Evolutionary conservation across 2,329 filamentous ascomycete genomes (phyloP), one percentile per base, ranked within the genome.

Genomic region (Phaeosphaeriaceae sp.): DNA sequence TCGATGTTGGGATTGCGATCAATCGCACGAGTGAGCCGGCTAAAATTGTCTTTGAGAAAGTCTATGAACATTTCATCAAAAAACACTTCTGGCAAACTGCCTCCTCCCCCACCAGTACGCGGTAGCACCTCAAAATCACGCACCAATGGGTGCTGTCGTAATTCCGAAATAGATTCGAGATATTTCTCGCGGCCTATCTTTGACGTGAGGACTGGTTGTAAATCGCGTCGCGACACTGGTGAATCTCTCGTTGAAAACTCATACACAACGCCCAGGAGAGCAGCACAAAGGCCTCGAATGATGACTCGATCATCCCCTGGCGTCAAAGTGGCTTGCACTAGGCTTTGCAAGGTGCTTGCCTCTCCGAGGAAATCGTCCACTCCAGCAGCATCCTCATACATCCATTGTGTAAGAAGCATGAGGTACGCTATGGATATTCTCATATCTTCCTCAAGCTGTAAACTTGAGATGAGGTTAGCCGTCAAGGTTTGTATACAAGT

Each of bases 171-270:
- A 54, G 87, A 87, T 71, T 95, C 89, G 46, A 95, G 84, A 67
- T 96, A 99, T 63, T 87, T 87, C 62, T 96, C 92, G 59, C 92
- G 86, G 32, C 92, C 90, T 63, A 97, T 82, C 49, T 87, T 85
- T 36, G 87, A 85, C 21, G 84, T 80, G 29, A 99, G 79, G 21
- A 97, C 83, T 18, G 88, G 85, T 64, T 96, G 89, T 36, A 99
- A 77, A 8, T 88, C 92, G 18, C 86, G 81, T 52, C 94, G 83
- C 5, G 93, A 84, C 42, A 99, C 87, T 0, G 94, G 91, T 0
- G 93, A 97, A 73, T 99, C 94, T 69, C 96, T 96, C 0, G 93
- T 97, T 8, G 93, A 97, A 67, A 97, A 99, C 66, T 99, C 94
- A 70, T 97, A 99, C 4, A 94, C 82, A 16, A 95, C 87, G 8